Evolutionary conservation across 2,329 filamentous ascomycete genomes (phyloP), one percentile per base, ranked within the genome.

Genomic region (Venturia oleaginea): DNA sequence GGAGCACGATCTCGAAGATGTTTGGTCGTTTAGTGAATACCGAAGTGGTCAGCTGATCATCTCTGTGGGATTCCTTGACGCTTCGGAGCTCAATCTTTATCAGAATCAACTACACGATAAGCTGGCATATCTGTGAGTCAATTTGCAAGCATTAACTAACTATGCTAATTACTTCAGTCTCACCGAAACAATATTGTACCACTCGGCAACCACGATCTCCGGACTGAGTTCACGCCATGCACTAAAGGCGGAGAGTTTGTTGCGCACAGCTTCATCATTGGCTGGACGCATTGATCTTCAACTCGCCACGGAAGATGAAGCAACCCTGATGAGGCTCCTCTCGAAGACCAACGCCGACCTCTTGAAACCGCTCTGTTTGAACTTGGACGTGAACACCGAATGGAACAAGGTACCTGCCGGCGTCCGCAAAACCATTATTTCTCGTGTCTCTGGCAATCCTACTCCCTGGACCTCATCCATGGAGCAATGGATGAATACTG

Each of bases 121-220:
- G n/a, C 10, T 60, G 59, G 59, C 59, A 42, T 60, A 42, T 32
- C 40, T 60, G 59, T 60, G 34, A 60, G 59, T 60, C 24, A 24
- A 60, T n/a, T 15, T 15, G 15, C 3, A 2, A 10, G 4, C 10
- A 34, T 19, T 5, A 19, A 34, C n/a, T 17, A 22, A 19, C 4
- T 57, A 15, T 57, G 17, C 51, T 57, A 34, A 57, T 27, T 34
- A 15, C 7, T 42, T 2, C 15, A 60, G 59, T 19, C 59, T 60
- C 19, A 32, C 59, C 11, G 59, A 60, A 22, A 24, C 34, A 27
- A 40, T 60, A 6, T 22, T 60, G 37, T 42, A 60, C 59, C 59
- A 60, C 32, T 15, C 59, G 13, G 15, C 59, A 32, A 60, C 40
- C 6, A 43, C 59, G 4, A 43, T 42, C 19, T 37, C 27, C n/a